These are phyloP conservation scores for Meira miltonrushii DNA, from an alignment of 1,284 basidiomycete genomes.

Conservation along the genomic window DNA sequence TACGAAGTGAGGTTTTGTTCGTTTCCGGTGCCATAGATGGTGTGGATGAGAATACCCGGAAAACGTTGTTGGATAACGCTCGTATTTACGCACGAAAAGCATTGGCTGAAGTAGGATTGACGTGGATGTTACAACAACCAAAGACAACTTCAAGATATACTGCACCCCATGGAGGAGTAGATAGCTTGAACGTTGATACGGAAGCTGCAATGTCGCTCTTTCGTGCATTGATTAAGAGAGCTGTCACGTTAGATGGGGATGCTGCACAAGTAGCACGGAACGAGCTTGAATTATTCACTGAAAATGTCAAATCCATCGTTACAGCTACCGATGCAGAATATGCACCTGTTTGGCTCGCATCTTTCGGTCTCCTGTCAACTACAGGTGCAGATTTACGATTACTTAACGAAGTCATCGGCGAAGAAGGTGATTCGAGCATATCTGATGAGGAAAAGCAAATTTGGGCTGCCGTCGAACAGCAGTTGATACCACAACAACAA, in stretches of 20 bases:
- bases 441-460: not conserved
- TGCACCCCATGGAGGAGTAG: conserved; percentile 1
- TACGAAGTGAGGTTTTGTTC: conserved; percentile 15
- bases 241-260: not conserved
- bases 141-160: not conserved
- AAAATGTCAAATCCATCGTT: not conserved
- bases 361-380: not conserved
- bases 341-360: not conserved
- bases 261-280: not conserved
- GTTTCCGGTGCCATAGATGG: conserved; percentile 15
- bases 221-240: not conserved
- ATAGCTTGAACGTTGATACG: not conserved
- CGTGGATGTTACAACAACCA: conserved; percentile 17
- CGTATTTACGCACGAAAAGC: conserved; percentile 33
- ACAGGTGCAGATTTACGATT: not conserved
- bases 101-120: conserved; percentile 30
- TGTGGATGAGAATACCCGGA: conserved; percentile 4
- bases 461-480: not conserved
- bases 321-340: not conserved
- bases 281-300: not conserved
- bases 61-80: conserved; percentile 27
- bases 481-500: not conserved
- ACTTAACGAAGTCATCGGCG: conserved; percentile 1
- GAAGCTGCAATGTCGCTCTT: conserved; percentile 2
- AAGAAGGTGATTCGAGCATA: not conserved